These are phyloP conservation scores for Coemansia sp. DNA, from an alignment of 192 early-diverging fungal genomes.

Conservation along the genomic window DNA sequence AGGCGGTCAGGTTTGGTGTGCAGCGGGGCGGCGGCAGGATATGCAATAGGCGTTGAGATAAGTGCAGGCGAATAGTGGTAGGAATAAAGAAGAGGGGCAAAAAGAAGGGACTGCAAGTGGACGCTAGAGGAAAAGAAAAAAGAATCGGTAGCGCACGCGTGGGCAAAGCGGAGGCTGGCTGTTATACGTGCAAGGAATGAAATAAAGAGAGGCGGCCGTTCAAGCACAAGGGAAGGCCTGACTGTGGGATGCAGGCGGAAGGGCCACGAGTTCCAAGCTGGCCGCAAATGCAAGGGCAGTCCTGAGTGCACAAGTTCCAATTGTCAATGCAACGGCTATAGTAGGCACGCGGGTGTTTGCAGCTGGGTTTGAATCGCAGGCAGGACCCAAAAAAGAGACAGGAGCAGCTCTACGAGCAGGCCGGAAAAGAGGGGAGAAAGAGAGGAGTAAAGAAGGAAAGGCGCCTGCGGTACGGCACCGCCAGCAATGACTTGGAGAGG, in stretches of 20 bases:
- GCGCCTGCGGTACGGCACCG: not conserved
- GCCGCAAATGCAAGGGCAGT: constrained; percentile 33
- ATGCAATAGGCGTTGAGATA: not conserved
- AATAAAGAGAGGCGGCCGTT: constrained; percentile 1
- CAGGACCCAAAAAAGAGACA: not conserved
- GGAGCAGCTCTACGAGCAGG: not conserved
- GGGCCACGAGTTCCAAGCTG: constrained; percentile 20
- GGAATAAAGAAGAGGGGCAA: not conserved
- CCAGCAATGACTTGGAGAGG: not conserved
- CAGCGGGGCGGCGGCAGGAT: not conserved
- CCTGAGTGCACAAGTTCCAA: constrained; percentile 7
- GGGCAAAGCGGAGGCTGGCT: not conserved
- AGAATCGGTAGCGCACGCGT: not conserved
- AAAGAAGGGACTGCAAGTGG: not conserved
- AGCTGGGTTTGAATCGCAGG: constrained; percentile 3
- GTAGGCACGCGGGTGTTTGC: too few relatives aligned
- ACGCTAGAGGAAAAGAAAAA: constrained; percentile 2
- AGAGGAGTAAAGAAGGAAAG: not conserved
- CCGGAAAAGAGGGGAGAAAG: not conserved
- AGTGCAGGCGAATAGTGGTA: not conserved
- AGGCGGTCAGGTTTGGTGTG: not conserved
- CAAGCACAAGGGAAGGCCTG: constrained; percentile 6
- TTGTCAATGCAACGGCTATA: constrained; percentile 5
- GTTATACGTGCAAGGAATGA: constrained; percentile 5
- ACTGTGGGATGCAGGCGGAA: constrained; percentile 35